These are phyloP conservation scores for Trichoderma sp. DNA, from an alignment of 2,329 filamentous ascomycete genomes.

Conservation along the genomic window DNA sequence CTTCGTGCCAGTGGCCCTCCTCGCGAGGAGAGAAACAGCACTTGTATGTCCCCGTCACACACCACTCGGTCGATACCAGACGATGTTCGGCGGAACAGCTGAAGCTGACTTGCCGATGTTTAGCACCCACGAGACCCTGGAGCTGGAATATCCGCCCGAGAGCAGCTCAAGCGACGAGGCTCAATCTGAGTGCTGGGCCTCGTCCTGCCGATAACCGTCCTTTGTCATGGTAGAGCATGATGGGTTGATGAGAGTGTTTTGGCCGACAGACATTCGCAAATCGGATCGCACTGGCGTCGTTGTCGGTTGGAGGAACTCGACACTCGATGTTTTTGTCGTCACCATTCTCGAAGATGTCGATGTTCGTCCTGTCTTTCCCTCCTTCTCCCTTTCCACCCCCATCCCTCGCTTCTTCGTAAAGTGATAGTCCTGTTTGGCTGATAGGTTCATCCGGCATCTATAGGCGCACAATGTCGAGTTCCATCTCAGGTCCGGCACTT, in stretches of 20 bases:
- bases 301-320: slow-evolving; percentile 94
- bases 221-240: slow-evolving; percentile 70
- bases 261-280: slow-evolving; percentile 82
- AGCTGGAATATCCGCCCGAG: slow-evolving; percentile 86
- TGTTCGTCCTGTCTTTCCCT: slow-evolving; percentile 52
- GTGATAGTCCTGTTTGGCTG: neutral
- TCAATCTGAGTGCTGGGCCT: slow-evolving; percentile 69
- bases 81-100: neutral
- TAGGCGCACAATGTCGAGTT: slow-evolving; percentile 81
- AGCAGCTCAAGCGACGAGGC: slow-evolving; percentile 90
- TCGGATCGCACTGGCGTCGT: slow-evolving; percentile 79
- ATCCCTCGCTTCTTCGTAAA: neutral
- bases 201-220: slow-evolving; percentile 35
- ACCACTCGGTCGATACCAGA: neutral
- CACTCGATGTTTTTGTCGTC: slow-evolving; percentile 85
- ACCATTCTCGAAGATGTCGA: slow-evolving; percentile 89
- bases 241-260: slow-evolving; percentile 97
- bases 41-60: slow-evolving; percentile 60
- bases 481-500: slow-evolving; percentile 78
- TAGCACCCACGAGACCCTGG: slow-evolving; percentile 81
- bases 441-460: slow-evolving; percentile 3
- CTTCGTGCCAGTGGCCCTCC: slow-evolving; percentile 78
- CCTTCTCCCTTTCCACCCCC: neutral
- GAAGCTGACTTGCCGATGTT: slow-evolving; percentile 15
- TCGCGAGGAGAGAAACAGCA: slow-evolving; percentile 78